Evolutionary conservation across 1,139 yeast genomes (phyloP).

Genomic region (Blastobotrys niveus): DNA sequence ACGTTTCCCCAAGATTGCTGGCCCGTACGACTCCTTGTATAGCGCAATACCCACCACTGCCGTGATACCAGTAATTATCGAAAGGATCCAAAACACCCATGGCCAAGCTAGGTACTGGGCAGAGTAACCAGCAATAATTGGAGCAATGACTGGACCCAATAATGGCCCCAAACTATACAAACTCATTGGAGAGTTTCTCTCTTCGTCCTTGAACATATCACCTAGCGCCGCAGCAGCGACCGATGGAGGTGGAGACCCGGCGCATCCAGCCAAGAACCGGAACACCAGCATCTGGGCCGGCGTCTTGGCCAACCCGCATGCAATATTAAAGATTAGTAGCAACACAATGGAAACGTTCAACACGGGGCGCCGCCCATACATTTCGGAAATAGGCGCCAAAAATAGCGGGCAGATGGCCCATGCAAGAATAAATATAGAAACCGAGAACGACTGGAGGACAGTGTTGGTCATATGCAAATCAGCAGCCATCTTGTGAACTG

Average conservation of each 20-base stretch:
- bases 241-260: constrained; percentile 60
- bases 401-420: constrained; percentile 60
- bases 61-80: constrained; percentile 49
- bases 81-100: constrained; percentile 58
- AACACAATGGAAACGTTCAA: constrained; percentile 48
- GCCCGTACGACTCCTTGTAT: constrained; percentile 55
- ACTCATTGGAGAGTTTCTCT: constrained; percentile 54
- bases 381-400: constrained; percentile 57
- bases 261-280: constrained; percentile 56
- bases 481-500: constrained; percentile 43
- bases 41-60: constrained; percentile 43
- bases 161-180: constrained; percentile 53
- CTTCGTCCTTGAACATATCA: constrained; percentile 50
- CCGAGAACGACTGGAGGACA: constrained; percentile 45
- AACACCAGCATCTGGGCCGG: constrained; percentile 53
- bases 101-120: constrained; percentile 46
- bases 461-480: constrained; percentile 40
- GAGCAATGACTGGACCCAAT: constrained; percentile 60
- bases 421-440: constrained; percentile 54
- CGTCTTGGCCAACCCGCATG: constrained; percentile 51
- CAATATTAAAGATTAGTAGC: constrained; percentile 49
- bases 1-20: constrained; percentile 45
- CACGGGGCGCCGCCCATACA: constrained; percentile 51
- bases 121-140: constrained; percentile 52
- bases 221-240: constrained; percentile 71